Evolutionary conservation across 2,329 filamentous ascomycete species (phyloP), one percentile per base, ranked within the genome.

Genomic region (Arthroderma sp.): DNA sequence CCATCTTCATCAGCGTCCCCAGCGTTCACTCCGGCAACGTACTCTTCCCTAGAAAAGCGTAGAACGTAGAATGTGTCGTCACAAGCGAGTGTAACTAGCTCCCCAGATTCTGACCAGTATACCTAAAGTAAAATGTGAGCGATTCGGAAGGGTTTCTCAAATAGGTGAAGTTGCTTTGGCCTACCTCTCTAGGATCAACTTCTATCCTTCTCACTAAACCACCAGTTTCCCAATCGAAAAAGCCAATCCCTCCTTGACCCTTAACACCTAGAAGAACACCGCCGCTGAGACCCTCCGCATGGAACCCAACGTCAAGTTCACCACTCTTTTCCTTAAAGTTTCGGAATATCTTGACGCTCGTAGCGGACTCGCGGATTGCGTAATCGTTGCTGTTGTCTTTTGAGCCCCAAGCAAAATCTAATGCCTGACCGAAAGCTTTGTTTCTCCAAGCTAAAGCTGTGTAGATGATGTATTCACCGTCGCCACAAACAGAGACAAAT

Each of bases 361-460:
- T 94, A 29, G 83, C 69, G 4, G 88, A 95, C 66, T 98, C 91
- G 32, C 91, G 82, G 55, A 98, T 96, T 34, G 91, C 91, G 60
- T 94, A 96, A 63, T 98, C 91, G 63, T 95, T 96, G 69, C 86
- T 94, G 67, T 95, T 94, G 47, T 95, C 89, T 66, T 94, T 95
- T 38, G 85, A 85, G 0, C 83, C 89, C 91, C 91, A 98, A 7
- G 85, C 88, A 62, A 98, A 98, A 66, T 98, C 91, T 43, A 96
- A 70, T 5, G 89, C 91, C 36, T 85, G 88, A 22, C 91, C 91
- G 58, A 98, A 98, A 3, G 87, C 87, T 70, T 96, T 95, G 68
- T 98, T 96, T 61, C 91, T 81, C 77, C 93, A 94, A 3, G 89
- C 89, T 47, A 96, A 75, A 45, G 91, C 88, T 29, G 91, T 96